Conservation (phyloP, 139 green algal genomes). For the Spirogloea muscicola region DNA sequence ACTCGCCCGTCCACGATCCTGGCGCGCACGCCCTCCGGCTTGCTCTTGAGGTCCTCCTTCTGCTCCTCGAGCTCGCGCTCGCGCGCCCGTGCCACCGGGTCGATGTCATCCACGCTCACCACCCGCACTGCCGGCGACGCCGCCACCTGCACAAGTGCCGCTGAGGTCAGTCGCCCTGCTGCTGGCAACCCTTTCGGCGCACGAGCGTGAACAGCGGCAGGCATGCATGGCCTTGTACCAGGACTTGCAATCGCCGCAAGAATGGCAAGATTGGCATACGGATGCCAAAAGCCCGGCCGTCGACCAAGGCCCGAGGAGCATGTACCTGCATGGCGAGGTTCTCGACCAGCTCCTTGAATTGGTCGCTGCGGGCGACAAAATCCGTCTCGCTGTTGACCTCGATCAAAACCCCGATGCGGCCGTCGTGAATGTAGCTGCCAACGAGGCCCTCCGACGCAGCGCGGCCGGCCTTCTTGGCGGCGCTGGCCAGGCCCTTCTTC, state of each 20-base stretch:
- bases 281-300: neutral
- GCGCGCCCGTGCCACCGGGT: conserved; percentile 65
- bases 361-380: conserved; percentile 89
- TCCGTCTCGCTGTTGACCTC: conserved; percentile 97
- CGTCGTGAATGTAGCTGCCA: conserved; percentile 85
- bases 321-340: conserved; percentile 63
- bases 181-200: too few relatives aligned
- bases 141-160: too few relatives aligned
- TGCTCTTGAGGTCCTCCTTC: conserved; percentile 89
- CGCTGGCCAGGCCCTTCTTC: conserved; percentile 88
- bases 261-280: too few relatives aligned
- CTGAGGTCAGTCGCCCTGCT: too few relatives aligned
- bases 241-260: too few relatives aligned
- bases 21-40: conserved; percentile 86
- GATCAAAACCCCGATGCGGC: conserved; percentile 60
- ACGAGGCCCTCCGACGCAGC: conserved; percentile 81
- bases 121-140: conserved; percentile 47
- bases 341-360: conserved; percentile 82
- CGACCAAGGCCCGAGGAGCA: neutral
- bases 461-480: conserved; percentile 94
- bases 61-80: conserved; percentile 91
- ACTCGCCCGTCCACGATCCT: conserved; percentile 96
- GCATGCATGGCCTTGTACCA: too few relatives aligned
- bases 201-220: too few relatives aligned
- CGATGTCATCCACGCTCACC: conserved; percentile 72